These are phyloP conservation scores for Chlorella sorokiniana DNA, from an alignment of 139 green algal genomes.

Conservation along the genomic window DNA sequence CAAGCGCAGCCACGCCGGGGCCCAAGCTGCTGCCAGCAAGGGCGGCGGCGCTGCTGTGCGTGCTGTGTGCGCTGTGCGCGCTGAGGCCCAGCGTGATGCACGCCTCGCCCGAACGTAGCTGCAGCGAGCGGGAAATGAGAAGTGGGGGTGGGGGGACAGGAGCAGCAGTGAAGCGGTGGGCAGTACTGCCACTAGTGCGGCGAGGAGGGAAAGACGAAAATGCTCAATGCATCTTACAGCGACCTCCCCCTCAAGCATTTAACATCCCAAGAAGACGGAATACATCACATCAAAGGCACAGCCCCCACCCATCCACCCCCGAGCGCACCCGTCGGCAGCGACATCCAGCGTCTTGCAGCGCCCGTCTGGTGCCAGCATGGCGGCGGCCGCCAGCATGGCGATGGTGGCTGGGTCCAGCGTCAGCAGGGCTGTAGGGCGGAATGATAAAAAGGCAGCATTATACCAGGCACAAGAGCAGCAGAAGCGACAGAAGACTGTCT, in stretches of 20 bases:
- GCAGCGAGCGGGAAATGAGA: neutral
- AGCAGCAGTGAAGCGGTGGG: neutral
- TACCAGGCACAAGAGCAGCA: neutral
- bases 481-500: neutral
- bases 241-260: too few relatives aligned
- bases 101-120: constrained; percentile 83
- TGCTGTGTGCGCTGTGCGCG: neutral
- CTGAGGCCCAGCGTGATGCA: constrained; percentile 51
- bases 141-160: neutral
- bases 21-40: neutral
- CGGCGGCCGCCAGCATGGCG: constrained; percentile 52
- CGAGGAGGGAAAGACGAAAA: too few relatives aligned
- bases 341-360: constrained; percentile 51
- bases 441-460: neutral
- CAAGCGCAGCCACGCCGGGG: constrained; percentile 27
- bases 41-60: neutral
- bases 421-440: constrained; percentile 49
- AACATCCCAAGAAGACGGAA: too few relatives aligned
- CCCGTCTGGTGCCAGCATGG: constrained; percentile 53
- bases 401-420: constrained; percentile 63
- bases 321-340: constrained; percentile 45
- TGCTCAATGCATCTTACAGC: too few relatives aligned
- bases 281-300: too few relatives aligned
- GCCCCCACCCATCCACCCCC: constrained; percentile 27
- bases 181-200: too few relatives aligned